Evolutionary conservation across 176 grass and related monocot genomes (phyloP).

Genomic region (Dendrocalamus sinicus): DNA sequence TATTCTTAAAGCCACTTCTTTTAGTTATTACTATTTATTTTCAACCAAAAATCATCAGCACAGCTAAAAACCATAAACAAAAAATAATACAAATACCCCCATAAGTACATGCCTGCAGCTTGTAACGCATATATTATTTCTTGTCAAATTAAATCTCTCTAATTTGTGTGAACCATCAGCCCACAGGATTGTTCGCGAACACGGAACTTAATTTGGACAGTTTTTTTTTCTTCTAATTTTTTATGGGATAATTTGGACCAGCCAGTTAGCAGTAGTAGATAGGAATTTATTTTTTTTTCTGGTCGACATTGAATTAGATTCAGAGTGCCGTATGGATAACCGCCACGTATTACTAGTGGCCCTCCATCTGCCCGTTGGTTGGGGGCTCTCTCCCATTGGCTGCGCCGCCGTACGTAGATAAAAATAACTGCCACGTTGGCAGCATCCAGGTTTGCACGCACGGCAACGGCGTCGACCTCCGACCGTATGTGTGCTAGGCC

Average conservation of each 20-base stretch:
- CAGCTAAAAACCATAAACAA: too few relatives aligned
- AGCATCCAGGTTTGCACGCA: background rate
- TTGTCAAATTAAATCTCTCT: background rate
- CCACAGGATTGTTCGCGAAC: background rate
- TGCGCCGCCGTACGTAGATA: background rate
- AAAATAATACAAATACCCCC: too few relatives aligned
- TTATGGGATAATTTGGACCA: background rate
- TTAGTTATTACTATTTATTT: too few relatives aligned
- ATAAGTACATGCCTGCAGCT: too few relatives aligned
- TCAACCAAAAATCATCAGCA: accelerated
- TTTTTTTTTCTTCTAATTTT: background rate
- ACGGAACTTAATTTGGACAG: background rate
- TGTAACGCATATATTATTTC: background rate
- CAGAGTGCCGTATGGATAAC: background rate
- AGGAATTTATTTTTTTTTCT: background rate
- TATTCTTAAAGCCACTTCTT: too few relatives aligned
- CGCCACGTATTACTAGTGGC: slow-evolving; percentile 30
- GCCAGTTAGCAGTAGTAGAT: too few relatives aligned
- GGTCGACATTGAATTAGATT: background rate
- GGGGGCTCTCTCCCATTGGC: background rate
- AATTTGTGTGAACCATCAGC: background rate
- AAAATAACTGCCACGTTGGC: background rate
- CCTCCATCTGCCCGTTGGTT: background rate
- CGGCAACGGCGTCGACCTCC: background rate
- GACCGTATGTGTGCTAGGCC: background rate